Conservation (phyloP, 2,329 filamentous ascomycete genomes). For the Thielaviopsis punctulata region DNA sequence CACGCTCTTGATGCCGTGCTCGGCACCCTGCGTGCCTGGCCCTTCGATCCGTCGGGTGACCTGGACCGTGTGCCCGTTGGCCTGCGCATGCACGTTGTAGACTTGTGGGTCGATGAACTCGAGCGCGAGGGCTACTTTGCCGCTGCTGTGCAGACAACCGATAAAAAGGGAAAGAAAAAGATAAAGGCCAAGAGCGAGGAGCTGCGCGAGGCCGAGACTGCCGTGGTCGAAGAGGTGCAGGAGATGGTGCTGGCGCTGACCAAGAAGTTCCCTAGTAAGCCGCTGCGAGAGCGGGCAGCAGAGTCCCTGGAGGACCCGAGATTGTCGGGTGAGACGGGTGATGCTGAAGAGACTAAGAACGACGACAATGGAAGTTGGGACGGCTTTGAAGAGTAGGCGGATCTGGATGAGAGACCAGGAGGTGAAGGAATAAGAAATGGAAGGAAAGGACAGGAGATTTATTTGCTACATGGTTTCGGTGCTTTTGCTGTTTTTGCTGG, state of each 20-base stretch:
- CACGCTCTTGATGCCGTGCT: conserved; percentile 13
- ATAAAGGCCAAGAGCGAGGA: conserved; percentile 7
- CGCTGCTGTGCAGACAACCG: conserved; percentile 21
- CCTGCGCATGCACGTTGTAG: conserved; percentile 68
- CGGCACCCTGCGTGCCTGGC: conserved; percentile 17
- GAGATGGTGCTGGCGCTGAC: conserved; percentile 39
- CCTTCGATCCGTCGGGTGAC: conserved; percentile 21
- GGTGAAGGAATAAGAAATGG: not conserved
- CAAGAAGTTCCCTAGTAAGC: conserved; percentile 44
- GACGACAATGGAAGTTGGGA: conserved; percentile 44
- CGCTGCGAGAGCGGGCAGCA: conserved; percentile 49
- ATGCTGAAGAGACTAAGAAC: conserved; percentile 19
- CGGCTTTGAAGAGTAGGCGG: conserved; percentile 43
- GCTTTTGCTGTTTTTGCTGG: conserved; percentile 6
- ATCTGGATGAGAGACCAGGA: not conserved
- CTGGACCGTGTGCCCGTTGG: conserved; percentile 58
- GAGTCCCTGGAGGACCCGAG: conserved; percentile 61
- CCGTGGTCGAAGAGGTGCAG: conserved; percentile 36
- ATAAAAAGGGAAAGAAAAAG: conserved; percentile 21
- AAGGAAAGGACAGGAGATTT: not conserved
- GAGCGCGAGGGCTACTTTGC: conserved; percentile 46
- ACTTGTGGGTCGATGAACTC: conserved; percentile 83
- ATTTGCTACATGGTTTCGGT: conserved; percentile 2
- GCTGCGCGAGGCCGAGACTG: conserved; percentile 25
- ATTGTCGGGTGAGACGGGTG: conserved; percentile 39